Percentiles rank a stretch among this genome's conserved stretches.
Conservation (phyloP, 1,284 basidiomycete genomes). For the Moesziomyces antarcticus region DNA sequence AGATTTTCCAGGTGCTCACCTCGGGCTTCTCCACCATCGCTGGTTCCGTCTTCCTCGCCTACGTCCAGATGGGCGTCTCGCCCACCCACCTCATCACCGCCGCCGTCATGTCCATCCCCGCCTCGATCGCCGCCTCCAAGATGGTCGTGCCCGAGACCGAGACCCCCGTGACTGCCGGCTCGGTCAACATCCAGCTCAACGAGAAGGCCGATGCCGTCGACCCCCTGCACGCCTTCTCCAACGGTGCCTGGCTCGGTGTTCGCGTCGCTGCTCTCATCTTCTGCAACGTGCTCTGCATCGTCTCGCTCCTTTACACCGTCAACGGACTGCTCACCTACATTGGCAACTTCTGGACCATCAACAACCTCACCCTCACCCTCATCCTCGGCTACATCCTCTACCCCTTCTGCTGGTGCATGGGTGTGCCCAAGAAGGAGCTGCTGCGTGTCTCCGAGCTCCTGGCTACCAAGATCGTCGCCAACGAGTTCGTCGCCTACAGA, state of each 20-base stretch:
- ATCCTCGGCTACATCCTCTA: slow-evolving; percentile 85
- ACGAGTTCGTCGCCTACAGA: slow-evolving; percentile 83
- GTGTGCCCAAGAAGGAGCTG: slow-evolving; percentile 69
- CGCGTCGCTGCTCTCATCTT: slow-evolving; percentile 86
- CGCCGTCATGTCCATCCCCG: slow-evolving; percentile 93
- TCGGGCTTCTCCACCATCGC: slow-evolving; percentile 86
- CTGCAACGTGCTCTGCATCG: slow-evolving; percentile 80
- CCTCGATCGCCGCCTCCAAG: slow-evolving; percentile 90
- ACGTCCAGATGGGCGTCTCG: slow-evolving; percentile 83
- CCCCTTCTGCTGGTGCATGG: slow-evolving; percentile 76
- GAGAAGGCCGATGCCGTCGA: slow-evolving; percentile 71
- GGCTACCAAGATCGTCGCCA: slow-evolving; percentile 83
- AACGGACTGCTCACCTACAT: slow-evolving; percentile 90
- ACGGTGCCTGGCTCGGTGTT: slow-evolving; percentile 86
- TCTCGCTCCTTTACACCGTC: slow-evolving; percentile 79
- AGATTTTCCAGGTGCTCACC: slow-evolving; percentile 88
- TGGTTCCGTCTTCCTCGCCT: slow-evolving; percentile 86
- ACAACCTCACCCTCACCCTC: slow-evolving; percentile 81
- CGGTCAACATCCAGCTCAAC: slow-evolving; percentile 81
- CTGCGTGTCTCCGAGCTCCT: slow-evolving; percentile 73
- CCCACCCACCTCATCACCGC: slow-evolving; percentile 84
- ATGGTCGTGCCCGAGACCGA: slow-evolving; percentile 84
- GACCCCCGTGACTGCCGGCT: slow-evolving; percentile 84
- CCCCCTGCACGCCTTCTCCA: slow-evolving; percentile 85
- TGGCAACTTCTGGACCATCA: slow-evolving; percentile 84